Base-by-base conservation (phyloP, 257 asterid genomes). In the Orobanche coerulescens region DNA sequence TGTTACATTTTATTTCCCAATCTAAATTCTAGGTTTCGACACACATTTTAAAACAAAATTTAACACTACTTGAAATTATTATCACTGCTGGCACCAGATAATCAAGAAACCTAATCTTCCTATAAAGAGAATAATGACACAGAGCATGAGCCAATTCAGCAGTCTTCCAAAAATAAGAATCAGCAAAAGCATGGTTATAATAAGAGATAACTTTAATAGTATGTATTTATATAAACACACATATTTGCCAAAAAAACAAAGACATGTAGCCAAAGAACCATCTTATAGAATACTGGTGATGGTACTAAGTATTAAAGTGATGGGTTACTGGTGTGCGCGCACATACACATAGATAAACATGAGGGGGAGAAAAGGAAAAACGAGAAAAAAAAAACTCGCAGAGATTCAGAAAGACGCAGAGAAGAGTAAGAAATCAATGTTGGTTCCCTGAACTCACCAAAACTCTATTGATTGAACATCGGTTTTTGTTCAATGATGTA, bases 401-500 rank as follows among this genome's bases (percentile, higher is more conserved):
- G 6, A 47, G 36, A 68, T 22, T 5, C 19, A 34, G 26, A 40
- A 18, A 70, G 36, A 5, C 5, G 15, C 15, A 55, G 34, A 60
- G 44, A 71, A 25, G 40, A 74, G 65, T 40, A 54, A 62, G 43
- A 34, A 60, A 36, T 40, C 48, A 66, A 59, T 22, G 20, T 70
- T 3, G 53, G 43, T 55, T 63, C 61, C 67, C 61, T 71, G 70
- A 47, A 80, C 95, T 85, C 67, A 91, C 98, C 88, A 82, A 62
- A 63, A 93, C 97, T 63, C 90, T 77, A 76, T 93, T 93, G 63
- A 93, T 89, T 40, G 98, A 79, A 81, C 97, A 88, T 28, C 97
- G 82, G 72, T 88, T 93, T 84, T 93, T 93, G 83, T 93, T 93
- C 60, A 89, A 74, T 60, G 98, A 93, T 52, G 97, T 89, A 77